phyloP scores from a whole-genome alignment of 108 stramenopile species.

The Parmales sp. region DNA sequence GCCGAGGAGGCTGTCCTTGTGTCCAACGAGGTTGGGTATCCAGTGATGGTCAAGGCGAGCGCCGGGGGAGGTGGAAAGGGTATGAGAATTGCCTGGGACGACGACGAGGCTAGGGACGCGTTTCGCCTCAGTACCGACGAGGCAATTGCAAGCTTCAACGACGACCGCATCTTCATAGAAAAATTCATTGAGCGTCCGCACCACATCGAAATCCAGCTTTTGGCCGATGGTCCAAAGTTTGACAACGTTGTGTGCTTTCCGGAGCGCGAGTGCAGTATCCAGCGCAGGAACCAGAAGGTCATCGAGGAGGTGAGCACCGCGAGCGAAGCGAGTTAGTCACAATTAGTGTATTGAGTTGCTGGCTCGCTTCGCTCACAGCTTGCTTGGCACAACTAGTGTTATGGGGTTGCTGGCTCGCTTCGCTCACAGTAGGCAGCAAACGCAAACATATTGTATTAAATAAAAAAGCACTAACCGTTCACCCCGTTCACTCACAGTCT shows the following conservation, averaged over 20 bases:
- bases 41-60: conserved; percentile 95
- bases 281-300: conserved; percentile 97
- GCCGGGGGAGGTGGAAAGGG: conserved; percentile 98
- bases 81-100: conserved; percentile 86
- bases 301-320: conserved; percentile 70
- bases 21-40: conserved; percentile 88
- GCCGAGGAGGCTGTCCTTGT: conserved; percentile 43
- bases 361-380: no score
- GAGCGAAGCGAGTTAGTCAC: no score
- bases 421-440: no score
- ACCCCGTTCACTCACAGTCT: background rate
- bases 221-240: conserved; percentile 53
- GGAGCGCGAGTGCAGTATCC: conserved; percentile 91
- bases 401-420: no score
- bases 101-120: conserved; percentile 59
- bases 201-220: conserved; percentile 95
- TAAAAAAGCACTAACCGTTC: background rate
- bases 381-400: no score
- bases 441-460: background rate
- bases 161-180: conserved; percentile 88
- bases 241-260: conserved; percentile 67
- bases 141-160: conserved; percentile 78
- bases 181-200: conserved; percentile 90
- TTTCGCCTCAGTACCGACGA: conserved; percentile 71
- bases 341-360: no score